Evolutionary conservation across 352 stramenopile genomes (phyloP).

Genomic region (Nothophytophthora sp.): DNA sequence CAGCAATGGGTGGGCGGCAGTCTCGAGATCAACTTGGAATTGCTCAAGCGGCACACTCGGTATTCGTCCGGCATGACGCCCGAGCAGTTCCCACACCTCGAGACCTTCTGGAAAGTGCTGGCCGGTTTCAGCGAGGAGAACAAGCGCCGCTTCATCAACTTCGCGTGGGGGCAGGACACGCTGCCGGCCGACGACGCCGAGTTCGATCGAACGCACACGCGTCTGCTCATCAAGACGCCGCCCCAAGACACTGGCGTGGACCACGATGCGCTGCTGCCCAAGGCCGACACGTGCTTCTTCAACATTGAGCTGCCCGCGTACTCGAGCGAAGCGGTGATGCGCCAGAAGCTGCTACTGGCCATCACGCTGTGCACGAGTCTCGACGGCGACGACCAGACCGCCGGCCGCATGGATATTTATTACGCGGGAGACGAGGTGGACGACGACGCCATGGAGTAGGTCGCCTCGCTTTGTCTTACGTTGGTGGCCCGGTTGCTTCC

Average conservation of each 20-base stretch:
- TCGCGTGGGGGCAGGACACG: constrained; percentile 84
- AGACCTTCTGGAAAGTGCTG: constrained; percentile 79
- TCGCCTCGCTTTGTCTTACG: too few species aligned
- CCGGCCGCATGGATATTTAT: constrained; percentile 66
- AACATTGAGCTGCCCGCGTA: constrained; percentile 85
- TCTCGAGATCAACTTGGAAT: constrained; percentile 69
- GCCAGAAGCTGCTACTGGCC: constrained; percentile 64
- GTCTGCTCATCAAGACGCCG: constrained; percentile 72
- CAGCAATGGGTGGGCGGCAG: constrained; percentile 82
- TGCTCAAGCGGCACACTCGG: constrained; percentile 80
- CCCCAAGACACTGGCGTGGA: constrained; percentile 24
- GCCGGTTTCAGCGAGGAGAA: constrained; percentile 66
- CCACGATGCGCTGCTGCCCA: constrained; percentile 71
- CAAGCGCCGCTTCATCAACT: constrained; percentile 85
- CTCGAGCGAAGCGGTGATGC: constrained; percentile 68
- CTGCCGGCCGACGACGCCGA: constrained; percentile 76
- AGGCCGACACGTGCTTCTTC: constrained; percentile 87
- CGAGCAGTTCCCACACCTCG: constrained; percentile 68
- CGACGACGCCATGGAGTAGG: constrained; percentile 58
- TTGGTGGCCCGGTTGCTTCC: too few species aligned
- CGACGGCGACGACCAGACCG: constrained; percentile 72
- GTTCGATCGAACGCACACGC: constrained; percentile 77
- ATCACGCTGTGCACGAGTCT: constrained; percentile 86
- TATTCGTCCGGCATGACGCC: constrained; percentile 80
- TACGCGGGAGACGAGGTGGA: constrained; percentile 64